Evolutionary conservation across 306 rosid genomes (phyloP).

Genomic region (Quercus mongolica): DNA sequence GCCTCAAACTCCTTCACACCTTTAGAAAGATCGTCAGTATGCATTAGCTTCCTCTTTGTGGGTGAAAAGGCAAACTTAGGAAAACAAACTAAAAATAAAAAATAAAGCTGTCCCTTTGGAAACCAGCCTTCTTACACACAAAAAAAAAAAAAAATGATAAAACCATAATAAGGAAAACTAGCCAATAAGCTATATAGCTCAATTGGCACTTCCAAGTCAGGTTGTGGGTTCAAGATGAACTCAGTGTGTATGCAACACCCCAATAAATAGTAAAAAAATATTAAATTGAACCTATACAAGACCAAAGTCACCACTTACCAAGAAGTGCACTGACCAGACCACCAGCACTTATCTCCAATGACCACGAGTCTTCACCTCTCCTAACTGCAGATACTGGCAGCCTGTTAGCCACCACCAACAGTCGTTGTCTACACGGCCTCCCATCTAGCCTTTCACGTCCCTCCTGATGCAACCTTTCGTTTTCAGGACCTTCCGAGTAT

Average conservation of each 20-base stretch:
- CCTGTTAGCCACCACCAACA: conserved; percentile 92
- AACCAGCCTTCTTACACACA: not conserved
- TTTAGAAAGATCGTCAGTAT: conserved; percentile 25
- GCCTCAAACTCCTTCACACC: conserved; percentile 90
- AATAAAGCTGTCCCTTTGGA: not conserved
- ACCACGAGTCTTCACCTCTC: conserved; percentile 82
- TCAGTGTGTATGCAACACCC: too few species aligned
- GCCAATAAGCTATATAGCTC: not conserved
- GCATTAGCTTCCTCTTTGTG: conserved; percentile 18
- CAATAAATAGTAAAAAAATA: not conserved
- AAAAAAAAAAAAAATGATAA: too few species aligned
- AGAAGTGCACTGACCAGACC: conserved; percentile 86
- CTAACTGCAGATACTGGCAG: conserved; percentile 85
- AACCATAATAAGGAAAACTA: not conserved
- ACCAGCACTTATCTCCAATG: conserved; percentile 84
- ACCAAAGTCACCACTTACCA: conserved; percentile 41
- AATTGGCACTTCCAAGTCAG: too few species aligned
- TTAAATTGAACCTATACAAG: not conserved
- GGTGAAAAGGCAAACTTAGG: conserved; percentile 12
- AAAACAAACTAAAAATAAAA: not conserved
- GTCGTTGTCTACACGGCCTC: conserved; percentile 53
- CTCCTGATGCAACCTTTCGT: conserved; percentile 28
- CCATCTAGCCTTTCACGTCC: conserved; percentile 43
- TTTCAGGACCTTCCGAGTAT: conserved; percentile 43
- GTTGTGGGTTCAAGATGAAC: too few species aligned